phyloP scores from a whole-genome alignment of 768 basidiomycete genomes.

The Exidia glandulosa region DNA sequence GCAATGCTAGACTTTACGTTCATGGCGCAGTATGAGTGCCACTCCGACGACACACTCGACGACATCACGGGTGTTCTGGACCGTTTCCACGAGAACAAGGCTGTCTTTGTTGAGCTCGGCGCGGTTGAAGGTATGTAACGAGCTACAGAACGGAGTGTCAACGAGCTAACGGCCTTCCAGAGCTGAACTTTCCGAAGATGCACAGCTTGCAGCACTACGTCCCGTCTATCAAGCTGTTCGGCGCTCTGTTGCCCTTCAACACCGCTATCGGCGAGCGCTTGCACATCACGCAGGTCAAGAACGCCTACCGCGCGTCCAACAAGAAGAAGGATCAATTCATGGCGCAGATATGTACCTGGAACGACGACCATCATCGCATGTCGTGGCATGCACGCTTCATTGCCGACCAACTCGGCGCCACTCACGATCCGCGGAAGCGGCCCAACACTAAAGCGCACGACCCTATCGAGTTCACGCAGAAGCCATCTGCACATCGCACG shows the following conservation, averaged over 20 bases:
- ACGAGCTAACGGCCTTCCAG: constrained; percentile 18
- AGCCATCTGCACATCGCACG: background rate
- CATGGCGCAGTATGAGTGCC: constrained; percentile 10
- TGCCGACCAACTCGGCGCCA: background rate
- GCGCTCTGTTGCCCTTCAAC: background rate
- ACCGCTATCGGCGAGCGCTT: background rate
- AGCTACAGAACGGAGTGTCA: background rate
- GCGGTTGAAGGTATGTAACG: constrained; percentile 2
- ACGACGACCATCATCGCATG: background rate
- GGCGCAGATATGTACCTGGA: background rate
- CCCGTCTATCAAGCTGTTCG: background rate
- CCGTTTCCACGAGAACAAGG: background rate
- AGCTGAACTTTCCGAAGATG: background rate
- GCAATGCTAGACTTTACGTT: constrained; percentile 18
- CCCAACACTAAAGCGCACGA: background rate
- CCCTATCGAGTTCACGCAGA: background rate
- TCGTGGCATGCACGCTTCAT: background rate
- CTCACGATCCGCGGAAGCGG: background rate
- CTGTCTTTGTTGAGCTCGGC: constrained; percentile 3
- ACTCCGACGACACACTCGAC: constrained; percentile 5
- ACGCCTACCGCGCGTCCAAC: background rate
- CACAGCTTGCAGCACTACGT: background rate
- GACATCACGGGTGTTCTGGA: background rate
- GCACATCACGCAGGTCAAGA: background rate
- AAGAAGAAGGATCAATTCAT: background rate